phyloP scores from a whole-genome alignment of 495 filamentous ascomycete species.

The Annulohypoxylon bovei region DNA sequence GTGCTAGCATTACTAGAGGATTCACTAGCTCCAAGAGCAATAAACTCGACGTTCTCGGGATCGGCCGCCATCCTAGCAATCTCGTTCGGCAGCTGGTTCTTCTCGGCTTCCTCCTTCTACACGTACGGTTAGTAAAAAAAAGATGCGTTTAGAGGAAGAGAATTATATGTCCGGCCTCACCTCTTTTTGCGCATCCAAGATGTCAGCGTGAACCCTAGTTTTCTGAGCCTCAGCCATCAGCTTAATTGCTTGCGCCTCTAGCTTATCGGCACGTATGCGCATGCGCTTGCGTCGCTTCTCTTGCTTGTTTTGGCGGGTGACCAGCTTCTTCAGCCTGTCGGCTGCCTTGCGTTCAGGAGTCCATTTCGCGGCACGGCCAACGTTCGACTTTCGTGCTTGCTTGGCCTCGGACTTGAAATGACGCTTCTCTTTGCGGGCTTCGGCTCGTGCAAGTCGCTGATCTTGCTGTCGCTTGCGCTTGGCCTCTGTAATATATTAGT shows the following conservation, averaged over 20 bases:
- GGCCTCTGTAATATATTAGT: slow-evolving; percentile 34
- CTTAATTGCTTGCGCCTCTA: slow-evolving; percentile 37
- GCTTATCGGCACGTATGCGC: slow-evolving; percentile 38
- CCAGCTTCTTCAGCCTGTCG: slow-evolving; percentile 43
- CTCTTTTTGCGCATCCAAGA: slow-evolving; percentile 27
- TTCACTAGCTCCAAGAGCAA: slow-evolving; percentile 25
- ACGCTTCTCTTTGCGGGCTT: slow-evolving; percentile 44
- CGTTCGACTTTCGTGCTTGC: slow-evolving; percentile 44
- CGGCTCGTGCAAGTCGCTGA: slow-evolving; percentile 38
- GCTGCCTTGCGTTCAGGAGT: slow-evolving; percentile 38
- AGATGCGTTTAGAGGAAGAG: not conserved
- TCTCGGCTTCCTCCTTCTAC: slow-evolving; percentile 39
- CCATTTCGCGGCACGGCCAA: slow-evolving; percentile 43
- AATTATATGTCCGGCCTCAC: slow-evolving; percentile 18
- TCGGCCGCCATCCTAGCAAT: slow-evolving; percentile 29
- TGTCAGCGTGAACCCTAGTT: slow-evolving; percentile 35
- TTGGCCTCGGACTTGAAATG: slow-evolving; percentile 48
- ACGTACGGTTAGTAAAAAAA: slow-evolving; percentile 1
- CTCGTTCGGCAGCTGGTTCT: slow-evolving; percentile 35
- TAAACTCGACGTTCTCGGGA: slow-evolving; percentile 31
- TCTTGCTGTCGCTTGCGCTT: slow-evolving; percentile 39
- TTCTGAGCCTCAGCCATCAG: slow-evolving; percentile 39
- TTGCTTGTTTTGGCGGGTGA: slow-evolving; percentile 37
- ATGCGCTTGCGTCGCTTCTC: slow-evolving; percentile 47
- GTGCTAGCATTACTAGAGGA: not conserved